These are phyloP conservation scores for Penicillium sp. DNA, from an alignment of 2,329 filamentous ascomycete species.

Conservation along the genomic window DNA sequence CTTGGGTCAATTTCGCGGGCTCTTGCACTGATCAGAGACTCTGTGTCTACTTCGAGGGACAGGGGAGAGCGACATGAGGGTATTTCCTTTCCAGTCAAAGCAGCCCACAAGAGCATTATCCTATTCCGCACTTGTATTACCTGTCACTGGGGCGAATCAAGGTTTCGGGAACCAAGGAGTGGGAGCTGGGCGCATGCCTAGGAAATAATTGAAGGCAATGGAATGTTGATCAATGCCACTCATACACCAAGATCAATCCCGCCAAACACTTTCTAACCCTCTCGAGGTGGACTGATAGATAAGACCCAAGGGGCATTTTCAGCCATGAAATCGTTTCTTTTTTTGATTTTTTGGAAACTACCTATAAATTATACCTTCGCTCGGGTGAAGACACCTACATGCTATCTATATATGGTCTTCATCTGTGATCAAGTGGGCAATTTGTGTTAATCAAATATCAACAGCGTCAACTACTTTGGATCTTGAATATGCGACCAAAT, in stretches of 20 bases:
- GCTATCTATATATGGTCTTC: too few relatives aligned
- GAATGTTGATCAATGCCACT: slow-evolving; percentile 16
- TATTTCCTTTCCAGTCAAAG: neutral
- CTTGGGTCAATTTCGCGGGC: too few relatives aligned
- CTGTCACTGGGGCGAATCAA: neutral
- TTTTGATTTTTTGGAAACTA: too few relatives aligned
- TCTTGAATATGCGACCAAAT: too few relatives aligned
- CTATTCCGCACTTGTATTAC: neutral
- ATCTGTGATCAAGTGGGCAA: too few relatives aligned
- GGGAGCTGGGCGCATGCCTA: neutral
- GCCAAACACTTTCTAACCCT: neutral
- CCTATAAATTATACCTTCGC: too few relatives aligned
- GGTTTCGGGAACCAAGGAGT: neutral
- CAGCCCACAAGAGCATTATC: neutral
- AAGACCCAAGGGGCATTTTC: neutral
- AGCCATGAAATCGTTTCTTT: too few relatives aligned
- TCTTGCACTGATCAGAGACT: neutral
- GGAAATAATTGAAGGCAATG: slow-evolving; percentile 6
- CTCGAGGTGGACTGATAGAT: too few relatives aligned
- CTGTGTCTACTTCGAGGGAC: neutral
- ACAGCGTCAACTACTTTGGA: too few relatives aligned
- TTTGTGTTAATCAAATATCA: too few relatives aligned
- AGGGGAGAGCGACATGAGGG: neutral
- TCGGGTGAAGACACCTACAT: too few relatives aligned
- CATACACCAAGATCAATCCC: neutral